Base-by-base conservation (phyloP, 495 filamentous ascomycete species). In the Glarea lozoyensis region DNA sequence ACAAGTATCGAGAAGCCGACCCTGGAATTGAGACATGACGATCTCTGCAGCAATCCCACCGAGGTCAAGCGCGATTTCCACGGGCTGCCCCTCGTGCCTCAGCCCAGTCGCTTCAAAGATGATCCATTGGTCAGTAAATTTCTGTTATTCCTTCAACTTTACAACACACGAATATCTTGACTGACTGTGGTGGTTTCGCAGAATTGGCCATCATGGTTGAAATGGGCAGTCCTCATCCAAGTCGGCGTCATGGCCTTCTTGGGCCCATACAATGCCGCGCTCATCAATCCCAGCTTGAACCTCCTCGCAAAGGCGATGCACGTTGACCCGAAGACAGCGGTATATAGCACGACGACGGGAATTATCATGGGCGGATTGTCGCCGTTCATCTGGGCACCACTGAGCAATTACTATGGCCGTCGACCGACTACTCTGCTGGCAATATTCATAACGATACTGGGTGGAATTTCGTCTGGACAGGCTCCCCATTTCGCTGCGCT, bases 41-140 rank as follows among this genome's bases (percentile, higher is more conserved):
- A 10, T 21, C 17, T n/a, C 10, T 20, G 37, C 22, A 47, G 23
- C 12, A 23, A 34, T 19, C 33, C 31, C 15, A 24, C 20, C 27
- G 34, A 44, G 10, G 10, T 49, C 3, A 56, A 56, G 50, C 37
- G 53, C 17, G 56, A 52, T 39, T 22, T 30, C n/a, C 23, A 51
- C 34, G 56, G 56, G 0, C 40, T 59, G 7, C 56, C 56, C 29
- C 45, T 59, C 29, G 53, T 49, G 1, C 56, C 56, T 17, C 56
- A 59, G 42, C 56, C 56, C 24, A 59, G 56, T 51, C 47, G 46
- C 22, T 55, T 56, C 45, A 56, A 54, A 29, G 56, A 59, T 45
- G 56, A 59, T 47, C 56, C 56, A 10, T 37, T 59, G 56, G 56
- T 58, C 38, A 43, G 55, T 41, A 40, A 9, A n/a, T n/a, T n/a